Percentiles rank a stretch among this genome's conserved stretches.
phyloP scores from a whole-genome alignment of 2,329 filamentous ascomycete genomes.

The Emergomyces pasteurianus region DNA sequence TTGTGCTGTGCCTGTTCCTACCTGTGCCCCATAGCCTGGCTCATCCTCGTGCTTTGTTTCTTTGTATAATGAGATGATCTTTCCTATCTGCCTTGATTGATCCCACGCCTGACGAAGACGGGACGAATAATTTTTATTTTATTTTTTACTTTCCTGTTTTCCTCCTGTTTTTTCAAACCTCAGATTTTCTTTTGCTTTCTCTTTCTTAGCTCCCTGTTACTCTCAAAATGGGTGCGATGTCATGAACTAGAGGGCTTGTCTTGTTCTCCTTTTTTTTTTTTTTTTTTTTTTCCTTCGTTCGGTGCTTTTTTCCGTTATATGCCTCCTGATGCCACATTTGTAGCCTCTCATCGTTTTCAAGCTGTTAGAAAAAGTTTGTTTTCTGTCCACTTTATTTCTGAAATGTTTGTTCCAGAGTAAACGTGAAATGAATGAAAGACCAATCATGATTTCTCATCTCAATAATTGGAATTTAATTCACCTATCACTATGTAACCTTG shows the following conservation, averaged over 20 bases:
- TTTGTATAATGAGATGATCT: not conserved
- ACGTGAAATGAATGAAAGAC: no score
- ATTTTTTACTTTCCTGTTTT: constrained; percentile 1
- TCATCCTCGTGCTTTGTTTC: not conserved
- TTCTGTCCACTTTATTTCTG: no score
- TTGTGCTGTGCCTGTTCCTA: not conserved
- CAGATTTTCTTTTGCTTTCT: not conserved
- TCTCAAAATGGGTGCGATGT: not conserved
- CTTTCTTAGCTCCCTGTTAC: not conserved
- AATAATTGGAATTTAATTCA: no score
- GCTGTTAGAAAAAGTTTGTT: no score
- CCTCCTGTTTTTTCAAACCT: not conserved
- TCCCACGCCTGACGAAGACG: not conserved
- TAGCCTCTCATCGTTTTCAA: no score
- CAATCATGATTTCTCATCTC: no score
- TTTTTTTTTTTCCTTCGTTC: not conserved
- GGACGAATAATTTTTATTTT: not conserved
- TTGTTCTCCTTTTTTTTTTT: not conserved
- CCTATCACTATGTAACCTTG: not conserved
- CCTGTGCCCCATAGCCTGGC: not conserved
- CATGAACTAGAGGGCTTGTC: not conserved
- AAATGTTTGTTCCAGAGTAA: no score
- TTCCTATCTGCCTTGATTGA: not conserved
- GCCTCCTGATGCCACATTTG: no score
- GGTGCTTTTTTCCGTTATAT: not conserved